Conservation (phyloP, 495 filamentous ascomycete species). For the Aspergillus saccharolyticus region DNA sequence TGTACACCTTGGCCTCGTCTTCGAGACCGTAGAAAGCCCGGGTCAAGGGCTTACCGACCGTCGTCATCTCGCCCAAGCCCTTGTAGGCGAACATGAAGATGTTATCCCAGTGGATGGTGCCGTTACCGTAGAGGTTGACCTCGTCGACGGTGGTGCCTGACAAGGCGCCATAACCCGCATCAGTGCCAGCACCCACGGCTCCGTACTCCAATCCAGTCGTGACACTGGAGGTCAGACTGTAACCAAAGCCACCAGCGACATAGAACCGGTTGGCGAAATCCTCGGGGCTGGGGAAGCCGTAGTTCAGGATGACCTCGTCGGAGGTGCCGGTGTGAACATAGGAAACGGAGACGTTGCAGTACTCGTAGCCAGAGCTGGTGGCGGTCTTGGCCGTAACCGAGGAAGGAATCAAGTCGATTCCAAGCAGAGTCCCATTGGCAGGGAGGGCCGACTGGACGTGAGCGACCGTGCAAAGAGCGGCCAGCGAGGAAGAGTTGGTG, state of each 20-base stretch:
- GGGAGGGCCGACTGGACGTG: slow-evolving; percentile 28
- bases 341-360: slow-evolving; percentile 34
- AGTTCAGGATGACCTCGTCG: slow-evolving; percentile 28
- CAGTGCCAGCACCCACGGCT: slow-evolving; percentile 33
- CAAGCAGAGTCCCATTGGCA: slow-evolving; percentile 30
- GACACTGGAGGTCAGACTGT: slow-evolving; percentile 20
- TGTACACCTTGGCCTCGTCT: slow-evolving; percentile 27
- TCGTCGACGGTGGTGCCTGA: slow-evolving; percentile 28
- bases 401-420: slow-evolving; percentile 28
- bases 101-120: slow-evolving; percentile 40
- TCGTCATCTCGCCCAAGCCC: slow-evolving; percentile 36
- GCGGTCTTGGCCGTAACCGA: slow-evolving; percentile 25
- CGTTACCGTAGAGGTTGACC: slow-evolving; percentile 34
- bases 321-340: slow-evolving; percentile 32
- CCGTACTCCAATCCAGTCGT: slow-evolving; percentile 37
- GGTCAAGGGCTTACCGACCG: slow-evolving; percentile 30
- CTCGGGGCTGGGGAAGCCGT: slow-evolving; percentile 29
- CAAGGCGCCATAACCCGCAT: slow-evolving; percentile 37
- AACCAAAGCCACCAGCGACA: slow-evolving; percentile 35
- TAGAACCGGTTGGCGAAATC: slow-evolving; percentile 37
- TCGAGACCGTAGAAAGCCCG: slow-evolving; percentile 31
- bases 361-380: slow-evolving; percentile 26
- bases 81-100: slow-evolving; percentile 42
- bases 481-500: slow-evolving; percentile 25
- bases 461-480: slow-evolving; percentile 30